These are phyloP conservation scores for Aspergillus costaricaensis DNA, from an alignment of 2,329 filamentous ascomycete species.

Conservation along the genomic window DNA sequence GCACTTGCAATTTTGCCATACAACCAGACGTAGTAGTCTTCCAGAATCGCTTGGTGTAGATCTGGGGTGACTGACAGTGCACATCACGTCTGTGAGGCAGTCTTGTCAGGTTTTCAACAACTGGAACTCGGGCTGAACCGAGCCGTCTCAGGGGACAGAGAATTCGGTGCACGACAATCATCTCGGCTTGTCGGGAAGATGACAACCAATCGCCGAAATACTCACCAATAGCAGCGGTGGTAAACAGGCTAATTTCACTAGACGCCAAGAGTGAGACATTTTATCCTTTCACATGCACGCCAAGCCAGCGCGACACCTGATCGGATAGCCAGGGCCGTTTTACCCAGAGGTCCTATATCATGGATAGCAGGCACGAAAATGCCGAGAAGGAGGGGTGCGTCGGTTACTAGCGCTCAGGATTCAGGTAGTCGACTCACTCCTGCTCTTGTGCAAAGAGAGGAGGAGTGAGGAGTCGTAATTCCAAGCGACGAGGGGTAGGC, in stretches of 20 bases:
- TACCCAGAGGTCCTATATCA: neutral
- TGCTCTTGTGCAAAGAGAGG: neutral
- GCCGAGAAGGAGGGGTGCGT: neutral
- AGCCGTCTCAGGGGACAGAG: constrained; percentile 2
- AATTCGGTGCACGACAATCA: neutral
- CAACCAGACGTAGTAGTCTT: neutral
- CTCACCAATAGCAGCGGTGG: neutral
- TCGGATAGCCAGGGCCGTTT: neutral
- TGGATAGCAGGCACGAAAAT: neutral
- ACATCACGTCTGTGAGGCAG: neutral
- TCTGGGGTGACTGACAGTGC: neutral
- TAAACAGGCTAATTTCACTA: constrained; percentile 1
- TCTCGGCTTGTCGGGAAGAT: neutral
- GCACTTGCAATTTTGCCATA: neutral
- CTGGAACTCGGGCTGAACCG: constrained; percentile 1
- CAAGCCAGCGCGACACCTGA: neutral
- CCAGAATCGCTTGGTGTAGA: neutral
- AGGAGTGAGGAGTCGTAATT: neutral
- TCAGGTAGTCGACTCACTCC: neutral
- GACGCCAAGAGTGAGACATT: constrained; percentile 6
- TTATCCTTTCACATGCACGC: constrained; percentile 6
- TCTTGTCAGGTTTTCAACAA: neutral
- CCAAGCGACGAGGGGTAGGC: constrained; percentile 16
- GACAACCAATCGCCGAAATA: constrained; percentile 5
- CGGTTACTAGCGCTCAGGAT: neutral